These are phyloP conservation scores for Aspergillus brasiliensis DNA, from an alignment of 2,329 filamentous ascomycete genomes.

Conservation along the genomic window DNA sequence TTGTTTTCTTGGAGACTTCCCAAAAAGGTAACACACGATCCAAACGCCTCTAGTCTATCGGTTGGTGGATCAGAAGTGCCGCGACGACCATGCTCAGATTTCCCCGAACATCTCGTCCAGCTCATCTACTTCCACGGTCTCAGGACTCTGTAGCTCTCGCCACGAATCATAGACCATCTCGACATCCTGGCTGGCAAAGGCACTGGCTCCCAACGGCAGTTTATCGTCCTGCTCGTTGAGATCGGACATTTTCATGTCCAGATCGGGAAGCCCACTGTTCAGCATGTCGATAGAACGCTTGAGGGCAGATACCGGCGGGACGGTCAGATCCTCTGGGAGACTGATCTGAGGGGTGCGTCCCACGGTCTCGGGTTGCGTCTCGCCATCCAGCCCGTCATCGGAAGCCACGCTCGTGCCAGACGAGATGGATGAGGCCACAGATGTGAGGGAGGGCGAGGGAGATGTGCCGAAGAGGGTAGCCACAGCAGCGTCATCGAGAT, in stretches of 20 bases:
- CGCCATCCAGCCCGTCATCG: slow-evolving; percentile 33
- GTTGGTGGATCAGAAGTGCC: neutral
- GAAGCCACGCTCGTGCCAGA: slow-evolving; percentile 43
- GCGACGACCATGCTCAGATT: slow-evolving; percentile 53
- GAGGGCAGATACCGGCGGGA: slow-evolving; percentile 34
- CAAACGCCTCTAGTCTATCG: slow-evolving; percentile 4
- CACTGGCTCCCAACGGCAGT: slow-evolving; percentile 42
- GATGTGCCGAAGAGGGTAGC: slow-evolving; percentile 44
- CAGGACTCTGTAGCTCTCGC: slow-evolving; percentile 69
- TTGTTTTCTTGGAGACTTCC: neutral
- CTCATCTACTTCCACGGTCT: slow-evolving; percentile 90
- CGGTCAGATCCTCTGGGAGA: slow-evolving; percentile 32
- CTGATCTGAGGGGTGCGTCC: slow-evolving; percentile 33
- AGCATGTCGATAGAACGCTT: slow-evolving; percentile 46
- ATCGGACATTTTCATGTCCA: slow-evolving; percentile 41
- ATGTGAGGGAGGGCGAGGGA: slow-evolving; percentile 45
- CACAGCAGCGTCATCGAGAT: slow-evolving; percentile 37
- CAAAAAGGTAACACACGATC: neutral
- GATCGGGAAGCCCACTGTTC: slow-evolving; percentile 39
- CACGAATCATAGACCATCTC: slow-evolving; percentile 55
- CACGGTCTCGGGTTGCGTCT: slow-evolving; percentile 24
- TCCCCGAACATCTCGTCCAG: slow-evolving; percentile 82
- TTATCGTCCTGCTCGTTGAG: slow-evolving; percentile 44
- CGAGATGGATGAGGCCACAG: slow-evolving; percentile 44
- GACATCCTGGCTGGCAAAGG: slow-evolving; percentile 33